Base-by-base conservation (phyloP, 2,329 filamentous ascomycete species). In the Ophiostoma ulmi region DNA sequence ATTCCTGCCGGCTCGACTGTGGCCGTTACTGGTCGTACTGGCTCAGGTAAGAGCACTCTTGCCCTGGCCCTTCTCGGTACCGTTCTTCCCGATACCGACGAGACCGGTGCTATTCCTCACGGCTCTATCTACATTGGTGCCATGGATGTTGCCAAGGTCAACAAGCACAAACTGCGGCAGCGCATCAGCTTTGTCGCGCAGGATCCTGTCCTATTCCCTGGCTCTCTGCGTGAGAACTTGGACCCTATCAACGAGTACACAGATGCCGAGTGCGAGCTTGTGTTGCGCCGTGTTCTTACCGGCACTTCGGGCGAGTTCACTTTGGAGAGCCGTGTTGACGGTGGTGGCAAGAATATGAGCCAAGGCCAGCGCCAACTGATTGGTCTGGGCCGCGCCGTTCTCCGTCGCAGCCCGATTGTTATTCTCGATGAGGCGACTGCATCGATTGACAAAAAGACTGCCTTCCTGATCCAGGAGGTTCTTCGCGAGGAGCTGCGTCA, bases 11-110 rank as follows among this genome's bases (percentile, higher is more conserved):
- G 86, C 1, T 82, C 85, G 10, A 88, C 85, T 0, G 87, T 87
- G 55, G 86, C 86, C 0, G 87, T 97, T 6, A 89, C 94, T 0
- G 93, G 93, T 1, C 88, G 93, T 48, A 97, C 94, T 0, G 90
- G 92, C 0, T 95, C 91, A 0, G 93, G 93, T 20, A 97, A 97
- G 80, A 94, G 90, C 38, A 97, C 93, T 0, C 81, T 89, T 1
- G 87, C 87, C 1, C 83, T 89, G 39, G 85, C 85, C 2, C 80
- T 90, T 0, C 81, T 88, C 0, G 85, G 83, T 2, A 87, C 86
- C 0, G 81, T 88, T 61, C 81, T 83, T 0, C 85, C 87, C 11
- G 78, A 80, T 70, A 52, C 72, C 4, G 65, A 65, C 36, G 63
- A 65, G 63, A 14, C 5, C 20, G 75, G 77, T 48, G 73, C 75